Conservation (phyloP, 176 grass and related monocot species). For the Triticum timopheevii region DNA sequence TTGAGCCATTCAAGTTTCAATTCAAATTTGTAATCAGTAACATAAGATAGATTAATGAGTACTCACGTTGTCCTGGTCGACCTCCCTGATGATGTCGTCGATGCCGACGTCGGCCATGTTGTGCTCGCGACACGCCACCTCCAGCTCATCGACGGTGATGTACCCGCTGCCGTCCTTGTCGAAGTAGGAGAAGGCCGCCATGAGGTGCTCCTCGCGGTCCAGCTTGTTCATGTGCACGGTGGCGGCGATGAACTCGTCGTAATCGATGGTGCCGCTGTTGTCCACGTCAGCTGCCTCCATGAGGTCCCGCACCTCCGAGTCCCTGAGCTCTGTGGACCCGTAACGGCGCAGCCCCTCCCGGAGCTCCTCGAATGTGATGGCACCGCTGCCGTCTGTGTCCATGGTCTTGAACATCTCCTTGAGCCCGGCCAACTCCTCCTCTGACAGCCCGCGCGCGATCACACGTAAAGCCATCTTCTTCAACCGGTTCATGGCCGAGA, state of each 20-base stretch:
- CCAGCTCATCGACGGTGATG: slow-evolving; percentile 82
- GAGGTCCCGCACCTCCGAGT: slow-evolving; percentile 56
- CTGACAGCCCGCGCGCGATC: slow-evolving; percentile 52
- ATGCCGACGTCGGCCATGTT: slow-evolving; percentile 66
- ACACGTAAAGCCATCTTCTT: slow-evolving; percentile 73
- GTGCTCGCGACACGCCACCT: slow-evolving; percentile 77
- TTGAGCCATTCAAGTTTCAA: neutral
- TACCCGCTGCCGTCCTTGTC: slow-evolving; percentile 83
- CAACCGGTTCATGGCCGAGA: slow-evolving; percentile 61
- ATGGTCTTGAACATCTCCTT: slow-evolving; percentile 81
- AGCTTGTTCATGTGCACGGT: slow-evolving; percentile 82
- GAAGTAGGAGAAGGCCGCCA: slow-evolving; percentile 66
- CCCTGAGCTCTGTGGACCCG: slow-evolving; percentile 45
- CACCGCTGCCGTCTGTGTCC: slow-evolving; percentile 60
- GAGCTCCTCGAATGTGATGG: slow-evolving; percentile 77
- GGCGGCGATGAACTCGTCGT: slow-evolving; percentile 70
- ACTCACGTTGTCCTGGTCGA: slow-evolving; percentile 71
- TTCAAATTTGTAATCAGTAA: neutral
- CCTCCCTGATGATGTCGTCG: slow-evolving; percentile 67
- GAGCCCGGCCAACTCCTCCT: slow-evolving; percentile 67
- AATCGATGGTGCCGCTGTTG: slow-evolving; percentile 64
- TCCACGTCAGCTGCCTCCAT: slow-evolving; percentile 78
- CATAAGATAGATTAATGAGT: too few relatives aligned
- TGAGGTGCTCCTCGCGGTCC: slow-evolving; percentile 70
- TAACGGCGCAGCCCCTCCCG: slow-evolving; percentile 47